Evolutionary conservation across 1,284 basidiomycete genomes (phyloP).

Genomic region (Wallemia mellicola): DNA sequence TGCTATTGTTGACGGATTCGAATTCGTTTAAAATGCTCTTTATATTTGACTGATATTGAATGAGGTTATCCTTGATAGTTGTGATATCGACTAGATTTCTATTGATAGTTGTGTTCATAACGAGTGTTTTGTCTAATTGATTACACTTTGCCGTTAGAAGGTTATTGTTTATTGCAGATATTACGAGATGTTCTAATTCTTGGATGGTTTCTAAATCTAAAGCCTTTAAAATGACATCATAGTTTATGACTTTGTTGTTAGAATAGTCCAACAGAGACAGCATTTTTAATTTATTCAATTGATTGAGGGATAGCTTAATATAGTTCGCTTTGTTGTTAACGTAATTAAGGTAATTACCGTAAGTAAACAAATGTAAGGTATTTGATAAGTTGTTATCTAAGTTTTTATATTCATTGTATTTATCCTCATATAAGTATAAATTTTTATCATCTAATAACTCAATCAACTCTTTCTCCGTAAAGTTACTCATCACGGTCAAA

Average conservation of each 20-base stretch:
- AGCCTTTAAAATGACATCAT: background rate
- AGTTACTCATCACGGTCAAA: background rate
- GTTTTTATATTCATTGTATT: too few relatives aligned
- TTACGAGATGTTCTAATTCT: background rate
- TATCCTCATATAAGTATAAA: too few relatives aligned
- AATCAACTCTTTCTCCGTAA: background rate
- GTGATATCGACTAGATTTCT: background rate
- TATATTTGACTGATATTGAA: background rate
- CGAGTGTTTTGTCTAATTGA: background rate
- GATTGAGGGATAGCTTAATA: background rate
- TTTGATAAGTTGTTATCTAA: background rate
- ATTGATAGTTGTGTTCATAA: background rate
- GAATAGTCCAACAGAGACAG: background rate
- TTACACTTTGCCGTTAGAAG: background rate
- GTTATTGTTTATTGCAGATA: background rate
- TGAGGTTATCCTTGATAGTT: background rate
- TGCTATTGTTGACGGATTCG: background rate
- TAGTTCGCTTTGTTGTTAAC: background rate
- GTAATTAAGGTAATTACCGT: background rate
- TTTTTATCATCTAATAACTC: too few relatives aligned
- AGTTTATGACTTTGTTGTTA: background rate
- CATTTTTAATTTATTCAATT: background rate
- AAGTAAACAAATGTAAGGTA: background rate
- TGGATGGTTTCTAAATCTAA: background rate
- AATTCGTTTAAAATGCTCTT: background rate